Evolutionary conservation across 2,329 filamentous ascomycete species (phyloP).

Genomic region (Colletotrichum liriopes): DNA sequence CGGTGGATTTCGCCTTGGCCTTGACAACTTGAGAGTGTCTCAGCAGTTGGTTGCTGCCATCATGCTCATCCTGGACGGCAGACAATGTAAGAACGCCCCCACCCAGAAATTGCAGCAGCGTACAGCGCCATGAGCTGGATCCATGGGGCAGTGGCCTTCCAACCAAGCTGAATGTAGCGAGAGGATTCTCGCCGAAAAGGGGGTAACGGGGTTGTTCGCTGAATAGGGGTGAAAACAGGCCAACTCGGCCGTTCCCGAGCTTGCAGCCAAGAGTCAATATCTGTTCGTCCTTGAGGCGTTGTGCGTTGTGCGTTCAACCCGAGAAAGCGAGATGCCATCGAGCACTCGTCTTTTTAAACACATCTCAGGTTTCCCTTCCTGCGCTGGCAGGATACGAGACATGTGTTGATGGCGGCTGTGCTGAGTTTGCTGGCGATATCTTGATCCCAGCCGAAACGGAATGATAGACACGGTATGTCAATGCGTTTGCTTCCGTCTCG

Average conservation of each 20-base stretch:
- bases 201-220: not conserved
- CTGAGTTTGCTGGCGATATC: not conserved
- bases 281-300: not conserved
- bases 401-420: not conserved
- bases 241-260: not conserved
- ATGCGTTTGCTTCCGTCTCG: not conserved
- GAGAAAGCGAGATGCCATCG: not conserved
- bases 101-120: not conserved
- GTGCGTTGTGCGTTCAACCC: no score
- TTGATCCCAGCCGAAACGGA: not conserved
- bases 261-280: not conserved
- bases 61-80: not conserved
- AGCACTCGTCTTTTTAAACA: not conserved
- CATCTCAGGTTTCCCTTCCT: not conserved
- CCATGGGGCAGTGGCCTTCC: not conserved
- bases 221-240: not conserved
- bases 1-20: not conserved
- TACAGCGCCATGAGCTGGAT: not conserved
- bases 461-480: not conserved
- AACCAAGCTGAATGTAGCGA: not conserved
- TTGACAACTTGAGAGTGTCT: conserved; percentile 11
- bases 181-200: not conserved
- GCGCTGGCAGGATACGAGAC: not conserved
- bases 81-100: not conserved
- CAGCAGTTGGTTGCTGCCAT: not conserved